Conservation (phyloP, 345 rosid genomes). For the Corymbia maculata region DNA sequence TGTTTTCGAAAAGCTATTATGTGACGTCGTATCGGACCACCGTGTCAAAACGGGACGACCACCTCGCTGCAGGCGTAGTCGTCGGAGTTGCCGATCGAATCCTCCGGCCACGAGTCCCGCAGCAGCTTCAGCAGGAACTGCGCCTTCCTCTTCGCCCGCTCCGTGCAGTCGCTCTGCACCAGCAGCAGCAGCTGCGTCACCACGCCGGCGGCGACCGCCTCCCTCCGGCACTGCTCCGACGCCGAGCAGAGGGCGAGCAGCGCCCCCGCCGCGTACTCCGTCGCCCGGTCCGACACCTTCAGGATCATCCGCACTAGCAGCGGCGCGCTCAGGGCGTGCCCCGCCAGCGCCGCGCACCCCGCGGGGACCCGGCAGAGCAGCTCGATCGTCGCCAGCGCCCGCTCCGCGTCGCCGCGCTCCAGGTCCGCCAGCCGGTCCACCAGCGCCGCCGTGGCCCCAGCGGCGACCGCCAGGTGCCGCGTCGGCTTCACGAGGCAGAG, state of each 20-base stretch:
- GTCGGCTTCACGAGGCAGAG: constrained; percentile 79
- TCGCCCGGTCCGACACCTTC: constrained; percentile 79
- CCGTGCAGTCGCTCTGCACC: constrained; percentile 96
- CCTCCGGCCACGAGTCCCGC: constrained; percentile 77
- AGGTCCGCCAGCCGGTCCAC: constrained; percentile 66
- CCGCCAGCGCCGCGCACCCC: constrained; percentile 58
- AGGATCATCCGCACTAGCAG: constrained; percentile 62
- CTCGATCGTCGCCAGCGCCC: constrained; percentile 84
- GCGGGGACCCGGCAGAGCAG: constrained; percentile 67
- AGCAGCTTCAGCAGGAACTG: constrained; percentile 79
- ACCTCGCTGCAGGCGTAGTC: constrained; percentile 66
- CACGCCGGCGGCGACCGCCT: constrained; percentile 84
- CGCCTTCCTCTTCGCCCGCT: constrained; percentile 92
- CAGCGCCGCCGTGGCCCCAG: constrained; percentile 62
- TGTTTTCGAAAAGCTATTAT: not conserved
- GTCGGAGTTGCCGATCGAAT: constrained; percentile 44
- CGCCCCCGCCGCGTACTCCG: constrained; percentile 95
- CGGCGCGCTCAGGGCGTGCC: constrained; percentile 73
- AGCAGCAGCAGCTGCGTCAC: constrained; percentile 73
- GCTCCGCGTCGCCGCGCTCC: constrained; percentile 79
- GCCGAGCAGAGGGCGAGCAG: constrained; percentile 64
- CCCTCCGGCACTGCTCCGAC: constrained; percentile 53
- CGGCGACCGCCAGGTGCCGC: constrained; percentile 62
- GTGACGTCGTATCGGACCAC: not conserved
- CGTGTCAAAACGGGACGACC: constrained; percentile 39